A percentile compares a stretch with the other conserved stretches of the same genome.
Conservation (phyloP, 306 rosid species). For the Malus sieversii region DNA sequence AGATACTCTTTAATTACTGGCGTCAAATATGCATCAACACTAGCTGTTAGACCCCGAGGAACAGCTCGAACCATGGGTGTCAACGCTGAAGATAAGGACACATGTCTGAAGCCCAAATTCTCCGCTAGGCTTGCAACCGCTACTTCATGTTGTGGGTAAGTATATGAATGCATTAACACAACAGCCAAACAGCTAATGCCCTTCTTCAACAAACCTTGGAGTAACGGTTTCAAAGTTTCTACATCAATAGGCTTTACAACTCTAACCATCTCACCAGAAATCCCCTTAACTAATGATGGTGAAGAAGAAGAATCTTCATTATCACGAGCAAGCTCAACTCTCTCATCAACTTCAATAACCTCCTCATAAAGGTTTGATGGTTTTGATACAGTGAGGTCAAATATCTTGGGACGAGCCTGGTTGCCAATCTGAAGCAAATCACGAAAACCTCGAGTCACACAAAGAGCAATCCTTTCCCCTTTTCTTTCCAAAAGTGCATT, state of each 20-base stretch:
- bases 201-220: conserved; percentile 46
- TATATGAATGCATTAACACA: conserved; percentile 85
- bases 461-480: conserved; percentile 86
- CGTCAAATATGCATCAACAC: conserved; percentile 92
- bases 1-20: conserved; percentile 92
- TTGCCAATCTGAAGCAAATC: conserved; percentile 86
- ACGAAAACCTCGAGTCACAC: conserved; percentile 82
- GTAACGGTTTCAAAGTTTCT: conserved; percentile 48
- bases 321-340: conserved; percentile 58
- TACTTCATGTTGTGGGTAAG: conserved; percentile 72
- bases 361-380: conserved; percentile 85
- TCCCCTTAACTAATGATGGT: conserved; percentile 42
- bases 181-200: conserved; percentile 86
- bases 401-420: conserved; percentile 93
- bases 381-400: conserved; percentile 74
- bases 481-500: conserved; percentile 87
- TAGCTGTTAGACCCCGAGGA: conserved; percentile 93
- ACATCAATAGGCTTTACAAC: conserved; percentile 66
- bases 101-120: conserved; percentile 80
- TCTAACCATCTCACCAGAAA: conserved; percentile 81
- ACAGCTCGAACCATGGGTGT: conserved; percentile 96
- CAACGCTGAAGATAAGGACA: conserved; percentile 84
- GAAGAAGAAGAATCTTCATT: conserved; percentile 25
- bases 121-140: conserved; percentile 54
- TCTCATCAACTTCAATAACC: conserved; percentile 80